A percentile compares a stretch with the other conserved stretches of the same genome.
These are phyloP conservation scores for Parachaetomium inaequale DNA, from an alignment of 495 filamentous ascomycete genomes.

Conservation along the genomic window DNA sequence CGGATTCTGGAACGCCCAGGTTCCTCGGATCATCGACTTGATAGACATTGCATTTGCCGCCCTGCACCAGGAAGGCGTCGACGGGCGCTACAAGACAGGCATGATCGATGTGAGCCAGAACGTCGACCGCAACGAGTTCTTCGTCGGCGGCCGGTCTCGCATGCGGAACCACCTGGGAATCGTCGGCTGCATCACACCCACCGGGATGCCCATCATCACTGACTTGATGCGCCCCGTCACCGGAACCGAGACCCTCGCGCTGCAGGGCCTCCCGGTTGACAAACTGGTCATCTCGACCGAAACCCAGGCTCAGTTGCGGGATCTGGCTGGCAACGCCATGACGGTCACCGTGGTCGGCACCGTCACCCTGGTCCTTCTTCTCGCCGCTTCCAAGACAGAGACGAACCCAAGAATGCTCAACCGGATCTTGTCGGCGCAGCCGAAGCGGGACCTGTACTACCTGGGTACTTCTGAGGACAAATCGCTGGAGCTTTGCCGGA, in stretches of 20 bases:
- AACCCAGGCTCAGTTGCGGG: constrained; percentile 59
- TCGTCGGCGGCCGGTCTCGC: not conserved
- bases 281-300: constrained; percentile 62
- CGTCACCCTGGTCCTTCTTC: constrained; percentile 47
- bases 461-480: not conserved
- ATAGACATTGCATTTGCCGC: constrained; percentile 61
- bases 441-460: not conserved
- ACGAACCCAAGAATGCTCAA: not conserved
- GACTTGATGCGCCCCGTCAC: constrained; percentile 59
- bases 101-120: constrained; percentile 71
- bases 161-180: constrained; percentile 49
- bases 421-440: not conserved
- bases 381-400: constrained; percentile 24
- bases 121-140: constrained; percentile 50
- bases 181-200: constrained; percentile 67
- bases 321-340: constrained; percentile 86
- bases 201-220: constrained; percentile 60
- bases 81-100: constrained; percentile 63
- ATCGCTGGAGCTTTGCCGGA: not conserved
- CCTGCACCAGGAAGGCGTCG: constrained; percentile 44
- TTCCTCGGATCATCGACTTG: constrained; percentile 62
- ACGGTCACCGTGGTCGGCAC: constrained; percentile 67
- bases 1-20: constrained; percentile 22
- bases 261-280: constrained; percentile 70
- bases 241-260: constrained; percentile 60